Conservation (phyloP, 179 eudicot species). For the Sideroxylon spinosum region DNA sequence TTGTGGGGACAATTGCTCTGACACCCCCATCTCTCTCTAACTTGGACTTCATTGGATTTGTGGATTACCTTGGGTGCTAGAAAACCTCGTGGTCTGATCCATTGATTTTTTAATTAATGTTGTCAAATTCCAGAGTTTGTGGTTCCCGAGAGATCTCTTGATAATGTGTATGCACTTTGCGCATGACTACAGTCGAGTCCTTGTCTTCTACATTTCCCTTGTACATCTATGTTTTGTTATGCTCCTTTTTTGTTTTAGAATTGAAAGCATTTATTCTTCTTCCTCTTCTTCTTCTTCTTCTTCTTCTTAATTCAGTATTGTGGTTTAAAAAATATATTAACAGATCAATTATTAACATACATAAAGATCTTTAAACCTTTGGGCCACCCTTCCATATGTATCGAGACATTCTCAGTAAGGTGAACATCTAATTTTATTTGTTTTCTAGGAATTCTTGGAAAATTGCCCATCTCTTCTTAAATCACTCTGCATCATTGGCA, state of each 20-base stretch:
- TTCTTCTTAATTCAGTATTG: background rate
- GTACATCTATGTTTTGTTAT: background rate
- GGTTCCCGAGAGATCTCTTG: background rate
- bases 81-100: no score
- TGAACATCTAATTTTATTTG: background rate
- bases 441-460: background rate
- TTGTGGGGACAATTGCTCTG: no score
- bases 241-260: background rate
- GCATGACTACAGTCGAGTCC: background rate
- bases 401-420: background rate
- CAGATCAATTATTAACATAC: background rate
- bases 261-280: no score
- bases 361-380: background rate
- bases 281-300: no score
- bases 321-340: no score
- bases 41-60: background rate
- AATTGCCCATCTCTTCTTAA: background rate
- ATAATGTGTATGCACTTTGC: background rate
- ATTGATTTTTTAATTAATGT: no score
- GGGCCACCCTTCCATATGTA: background rate
- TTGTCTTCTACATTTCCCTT: background rate
- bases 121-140: no score
- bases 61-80: no score
- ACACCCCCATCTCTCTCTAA: no score
- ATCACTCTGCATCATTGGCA: background rate